Conservation (phyloP, 768 basidiomycete genomes). For the Lactifluus volemus region DNA sequence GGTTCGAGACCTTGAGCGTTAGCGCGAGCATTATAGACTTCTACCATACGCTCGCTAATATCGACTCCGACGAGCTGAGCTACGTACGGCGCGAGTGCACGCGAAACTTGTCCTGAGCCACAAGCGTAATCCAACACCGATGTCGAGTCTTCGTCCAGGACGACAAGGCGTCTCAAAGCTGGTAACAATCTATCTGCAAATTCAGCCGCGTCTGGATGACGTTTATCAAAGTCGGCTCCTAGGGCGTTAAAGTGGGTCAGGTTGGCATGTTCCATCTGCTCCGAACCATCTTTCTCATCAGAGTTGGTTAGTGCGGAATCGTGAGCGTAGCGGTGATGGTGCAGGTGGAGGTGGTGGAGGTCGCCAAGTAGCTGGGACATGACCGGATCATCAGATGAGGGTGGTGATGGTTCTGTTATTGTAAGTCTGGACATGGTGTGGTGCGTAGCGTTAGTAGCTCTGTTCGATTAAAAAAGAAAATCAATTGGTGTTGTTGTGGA, state of each 20-base stretch:
- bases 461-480: too few species aligned
- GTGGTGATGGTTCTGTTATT: too few species aligned
- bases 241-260: constrained; percentile 3
- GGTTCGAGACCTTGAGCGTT: constrained; percentile 50
- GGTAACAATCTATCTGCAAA: neutral
- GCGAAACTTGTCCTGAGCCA: constrained; percentile 42
- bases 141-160: constrained; percentile 1
- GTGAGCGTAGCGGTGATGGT: too few species aligned
- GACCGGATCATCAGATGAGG: too few species aligned
- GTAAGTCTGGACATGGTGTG: too few species aligned
- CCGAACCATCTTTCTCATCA: neutral
- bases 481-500: too few species aligned
- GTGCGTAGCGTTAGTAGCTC: too few species aligned
- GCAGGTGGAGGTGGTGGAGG: neutral
- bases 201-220: neutral
- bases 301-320: neutral
- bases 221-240: constrained; percentile 1
- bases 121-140: constrained; percentile 12
- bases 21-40: constrained; percentile 52
- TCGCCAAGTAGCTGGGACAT: too few species aligned
- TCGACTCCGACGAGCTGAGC: constrained; percentile 66
- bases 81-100: constrained; percentile 48
- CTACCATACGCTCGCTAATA: constrained; percentile 63
- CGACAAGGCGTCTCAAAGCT: neutral
- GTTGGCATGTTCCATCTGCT: constrained; percentile 7